These are phyloP conservation scores for Aphanomyces euteiches DNA, from an alignment of 352 stramenopile species.

Conservation along the genomic window DNA sequence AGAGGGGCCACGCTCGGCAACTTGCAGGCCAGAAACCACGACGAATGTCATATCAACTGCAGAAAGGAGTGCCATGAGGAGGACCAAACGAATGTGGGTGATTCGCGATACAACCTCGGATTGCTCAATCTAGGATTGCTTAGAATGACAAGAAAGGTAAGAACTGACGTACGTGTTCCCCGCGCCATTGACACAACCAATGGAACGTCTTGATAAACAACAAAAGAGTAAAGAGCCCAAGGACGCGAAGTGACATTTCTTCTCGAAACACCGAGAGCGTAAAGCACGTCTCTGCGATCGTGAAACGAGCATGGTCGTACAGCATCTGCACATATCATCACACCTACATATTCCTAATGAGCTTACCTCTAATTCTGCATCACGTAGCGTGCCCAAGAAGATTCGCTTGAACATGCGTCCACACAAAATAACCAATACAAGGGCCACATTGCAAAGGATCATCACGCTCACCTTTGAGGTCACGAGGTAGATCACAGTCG, in stretches of 20 bases:
- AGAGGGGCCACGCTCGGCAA: conserved; percentile 79
- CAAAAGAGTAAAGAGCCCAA: conserved; percentile 93
- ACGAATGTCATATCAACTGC: conserved; percentile 87
- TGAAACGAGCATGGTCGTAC: conserved; percentile 95
- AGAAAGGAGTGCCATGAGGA: conserved; percentile 85
- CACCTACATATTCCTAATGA: not conserved
- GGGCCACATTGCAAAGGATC: conserved; percentile 92
- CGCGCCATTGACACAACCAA: conserved; percentile 86
- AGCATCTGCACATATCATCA: conserved; percentile 80
- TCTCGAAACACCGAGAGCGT: conserved; percentile 98
- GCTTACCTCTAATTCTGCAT: conserved; percentile 78
- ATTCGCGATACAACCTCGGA: conserved; percentile 72
- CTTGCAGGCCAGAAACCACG: conserved; percentile 74
- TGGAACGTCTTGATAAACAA: conserved; percentile 96
- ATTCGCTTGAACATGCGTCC: conserved; percentile 77
- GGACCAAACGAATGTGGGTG: conserved; percentile 82
- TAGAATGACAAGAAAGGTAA: conserved; percentile 23
- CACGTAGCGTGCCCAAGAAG: conserved; percentile 76
- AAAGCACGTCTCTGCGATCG: conserved; percentile 98
- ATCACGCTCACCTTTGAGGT: conserved; percentile 96
- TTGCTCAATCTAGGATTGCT: conserved; percentile 71
- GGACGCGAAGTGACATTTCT: conserved; percentile 94
- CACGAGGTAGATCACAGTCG: conserved; percentile 94
- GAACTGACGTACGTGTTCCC: conserved; percentile 66
- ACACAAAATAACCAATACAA: conserved; percentile 86